These are phyloP conservation scores for Ustilago lituana DNA, from an alignment of 1,284 basidiomycete species.

Conservation along the genomic window DNA sequence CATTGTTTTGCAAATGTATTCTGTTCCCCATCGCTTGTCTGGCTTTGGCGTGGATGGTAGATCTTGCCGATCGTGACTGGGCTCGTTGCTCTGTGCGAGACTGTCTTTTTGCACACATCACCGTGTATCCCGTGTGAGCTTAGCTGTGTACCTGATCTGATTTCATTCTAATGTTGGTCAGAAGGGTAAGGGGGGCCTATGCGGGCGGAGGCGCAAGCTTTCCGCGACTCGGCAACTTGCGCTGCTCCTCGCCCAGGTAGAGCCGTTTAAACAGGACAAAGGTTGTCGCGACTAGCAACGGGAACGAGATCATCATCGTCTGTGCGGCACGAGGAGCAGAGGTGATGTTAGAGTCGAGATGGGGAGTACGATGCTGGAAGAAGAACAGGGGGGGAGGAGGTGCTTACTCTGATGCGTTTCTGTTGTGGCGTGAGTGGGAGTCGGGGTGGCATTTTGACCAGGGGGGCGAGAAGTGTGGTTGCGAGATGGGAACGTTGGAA, in stretches of 20 bases:
- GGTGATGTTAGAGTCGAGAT: background rate
- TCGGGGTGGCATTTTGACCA: slow-evolving; percentile 30
- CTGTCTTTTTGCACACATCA: too few species aligned
- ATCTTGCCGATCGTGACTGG: too few species aligned
- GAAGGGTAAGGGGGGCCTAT: slow-evolving; percentile 2
- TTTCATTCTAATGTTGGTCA: background rate
- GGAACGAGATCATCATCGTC: slow-evolving; percentile 51
- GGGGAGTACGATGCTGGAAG: background rate
- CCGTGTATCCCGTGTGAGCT: too few species aligned
- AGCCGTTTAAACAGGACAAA: slow-evolving; percentile 61
- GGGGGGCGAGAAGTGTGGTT: too few species aligned
- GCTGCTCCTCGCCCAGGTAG: slow-evolving; percentile 59
- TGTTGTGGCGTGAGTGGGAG: slow-evolving; percentile 45
- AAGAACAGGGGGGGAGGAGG: background rate
- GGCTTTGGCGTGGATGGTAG: too few species aligned
- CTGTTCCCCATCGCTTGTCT: too few species aligned
- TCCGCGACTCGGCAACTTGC: slow-evolving; percentile 41
- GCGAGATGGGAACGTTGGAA: background rate
- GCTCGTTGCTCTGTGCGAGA: too few species aligned
- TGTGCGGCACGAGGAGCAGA: slow-evolving; percentile 1
- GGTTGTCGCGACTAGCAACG: slow-evolving; percentile 39
- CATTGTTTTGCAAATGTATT: background rate
- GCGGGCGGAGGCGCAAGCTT: slow-evolving; percentile 37
- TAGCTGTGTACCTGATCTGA: background rate
- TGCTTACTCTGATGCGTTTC: slow-evolving; percentile 40